A percentile compares a stretch with the other conserved stretches of the same genome.
phyloP scores from a whole-genome alignment of 1,284 basidiomycete genomes.

The Neolentinus lepideus region DNA sequence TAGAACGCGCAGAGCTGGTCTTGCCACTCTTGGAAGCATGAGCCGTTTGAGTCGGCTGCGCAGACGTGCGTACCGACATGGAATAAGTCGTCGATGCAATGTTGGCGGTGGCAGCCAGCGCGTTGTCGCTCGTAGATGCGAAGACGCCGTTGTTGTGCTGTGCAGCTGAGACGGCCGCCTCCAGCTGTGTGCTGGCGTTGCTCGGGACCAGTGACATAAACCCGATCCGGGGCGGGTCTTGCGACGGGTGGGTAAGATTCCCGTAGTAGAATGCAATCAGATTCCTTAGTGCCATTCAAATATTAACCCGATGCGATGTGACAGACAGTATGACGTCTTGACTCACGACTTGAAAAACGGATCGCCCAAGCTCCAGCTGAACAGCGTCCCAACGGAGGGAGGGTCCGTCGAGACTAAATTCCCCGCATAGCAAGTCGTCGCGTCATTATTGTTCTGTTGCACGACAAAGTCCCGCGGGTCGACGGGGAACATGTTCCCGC shows the following conservation, averaged over 20 bases:
- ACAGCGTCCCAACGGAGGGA: slow-evolving; percentile 28
- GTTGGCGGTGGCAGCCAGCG: neutral
- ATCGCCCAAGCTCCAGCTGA: slow-evolving; percentile 33
- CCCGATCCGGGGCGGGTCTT: slow-evolving; percentile 62
- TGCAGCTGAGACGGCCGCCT: slow-evolving; percentile 32
- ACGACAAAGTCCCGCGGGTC: slow-evolving; percentile 59
- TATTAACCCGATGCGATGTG: too few relatives aligned
- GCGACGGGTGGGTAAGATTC: slow-evolving; percentile 53
- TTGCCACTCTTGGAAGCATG: neutral
- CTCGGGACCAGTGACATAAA: slow-evolving; percentile 58
- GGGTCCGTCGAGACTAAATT: slow-evolving; percentile 49
- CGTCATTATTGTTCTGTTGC: slow-evolving; percentile 28
- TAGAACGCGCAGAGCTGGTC: neutral
- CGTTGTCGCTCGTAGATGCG: slow-evolving; percentile 14
- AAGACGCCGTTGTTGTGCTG: slow-evolving; percentile 30
- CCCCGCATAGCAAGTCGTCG: slow-evolving; percentile 34
- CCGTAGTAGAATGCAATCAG: slow-evolving; percentile 54
- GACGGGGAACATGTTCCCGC: slow-evolving; percentile 53
- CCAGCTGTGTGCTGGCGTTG: slow-evolving; percentile 35
- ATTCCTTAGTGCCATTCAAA: too few relatives aligned
- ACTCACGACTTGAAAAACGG: slow-evolving; percentile 34
- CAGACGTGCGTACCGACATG: neutral
- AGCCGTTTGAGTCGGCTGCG: neutral
- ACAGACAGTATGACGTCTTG: neutral
- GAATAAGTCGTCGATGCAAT: neutral